Percentiles rank a stretch among this genome's conserved stretches.
Conservation (phyloP, 139 green algal genomes). For the Micractinium sp. region DNA sequence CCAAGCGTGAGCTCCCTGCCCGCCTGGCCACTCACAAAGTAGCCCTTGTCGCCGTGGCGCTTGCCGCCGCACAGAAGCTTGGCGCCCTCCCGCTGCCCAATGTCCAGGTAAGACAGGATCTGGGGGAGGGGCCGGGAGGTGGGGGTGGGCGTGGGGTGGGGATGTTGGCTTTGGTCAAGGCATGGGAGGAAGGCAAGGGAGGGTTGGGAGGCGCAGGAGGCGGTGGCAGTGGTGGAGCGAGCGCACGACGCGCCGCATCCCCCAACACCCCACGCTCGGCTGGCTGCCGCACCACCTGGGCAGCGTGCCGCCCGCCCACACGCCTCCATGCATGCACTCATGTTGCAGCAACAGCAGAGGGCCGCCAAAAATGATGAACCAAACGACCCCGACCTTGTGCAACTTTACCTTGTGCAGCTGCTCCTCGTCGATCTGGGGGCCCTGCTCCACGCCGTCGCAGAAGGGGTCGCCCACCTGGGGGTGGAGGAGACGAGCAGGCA, state of each 20-base stretch:
- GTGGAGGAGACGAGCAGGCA: neutral
- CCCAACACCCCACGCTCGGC: too few relatives aligned
- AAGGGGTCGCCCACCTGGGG: conserved; percentile 78
- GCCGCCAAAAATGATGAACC: too few relatives aligned
- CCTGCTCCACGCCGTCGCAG: conserved; percentile 62
- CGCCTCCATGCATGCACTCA: too few relatives aligned
- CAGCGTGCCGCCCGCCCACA: too few relatives aligned
- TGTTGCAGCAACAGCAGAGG: too few relatives aligned
- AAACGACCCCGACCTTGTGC: too few relatives aligned
- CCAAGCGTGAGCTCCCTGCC: conserved; percentile 26
- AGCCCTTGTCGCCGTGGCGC: conserved; percentile 56
- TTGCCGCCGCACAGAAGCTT: conserved; percentile 47
- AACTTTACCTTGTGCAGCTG: conserved; percentile 69
- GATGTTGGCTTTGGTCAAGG: too few relatives aligned
- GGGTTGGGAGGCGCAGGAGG: neutral
- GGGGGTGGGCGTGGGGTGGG: too few relatives aligned
- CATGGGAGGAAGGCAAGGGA: too few relatives aligned
- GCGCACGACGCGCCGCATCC: too few relatives aligned
- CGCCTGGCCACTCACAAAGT: conserved; percentile 61
- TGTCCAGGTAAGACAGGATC: conserved; percentile 58
- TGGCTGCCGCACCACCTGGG: too few relatives aligned
- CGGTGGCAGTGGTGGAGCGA: too few relatives aligned
- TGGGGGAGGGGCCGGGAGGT: neutral
- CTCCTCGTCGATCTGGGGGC: conserved; percentile 65
- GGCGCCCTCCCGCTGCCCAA: conserved; percentile 59